These are phyloP conservation scores for Ophiocordyceps polyrhachis-furcata DNA, from an alignment of 2,329 filamentous ascomycete species.

Conservation along the genomic window DNA sequence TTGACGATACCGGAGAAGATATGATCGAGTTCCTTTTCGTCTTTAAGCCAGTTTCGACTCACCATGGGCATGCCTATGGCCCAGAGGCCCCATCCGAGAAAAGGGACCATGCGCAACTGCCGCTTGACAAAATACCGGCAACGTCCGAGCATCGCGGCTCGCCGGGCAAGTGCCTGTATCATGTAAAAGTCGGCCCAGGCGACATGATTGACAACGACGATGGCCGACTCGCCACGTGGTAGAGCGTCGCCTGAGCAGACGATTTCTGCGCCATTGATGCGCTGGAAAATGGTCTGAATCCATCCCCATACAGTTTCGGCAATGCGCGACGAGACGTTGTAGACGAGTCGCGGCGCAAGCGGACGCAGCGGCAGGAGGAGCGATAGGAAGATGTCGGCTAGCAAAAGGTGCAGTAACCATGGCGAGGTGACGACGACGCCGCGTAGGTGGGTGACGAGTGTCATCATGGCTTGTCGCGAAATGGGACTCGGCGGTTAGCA, in stretches of 20 bases:
- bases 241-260: conserved; percentile 31
- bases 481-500: background rate
- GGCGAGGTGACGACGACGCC: conserved; percentile 25
- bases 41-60: conserved; percentile 37
- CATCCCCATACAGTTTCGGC: conserved; percentile 36
- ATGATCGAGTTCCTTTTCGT: conserved; percentile 34
- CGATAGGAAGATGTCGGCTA: conserved; percentile 32
- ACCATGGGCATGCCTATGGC: conserved; percentile 47
- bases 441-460: conserved; percentile 18
- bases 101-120: conserved; percentile 37
- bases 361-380: conserved; percentile 27
- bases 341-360: conserved; percentile 29
- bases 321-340: conserved; percentile 33
- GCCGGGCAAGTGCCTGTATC: conserved; percentile 37
- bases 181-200: conserved; percentile 46
- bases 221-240: conserved; percentile 35
- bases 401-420: conserved; percentile 32
- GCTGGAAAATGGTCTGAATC: conserved; percentile 38
- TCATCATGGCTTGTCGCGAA: background rate
- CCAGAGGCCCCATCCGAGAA: conserved; percentile 46
- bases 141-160: conserved; percentile 37
- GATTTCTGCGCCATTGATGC: conserved; percentile 32
- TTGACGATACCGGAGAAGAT: conserved; percentile 35
- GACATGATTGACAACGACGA: conserved; percentile 42
- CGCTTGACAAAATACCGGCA: conserved; percentile 45